Percentiles rank a stretch among this genome's conserved stretches.
Conservation (phyloP, 2,329 filamentous ascomycete species). For the Fusarium tanahbumbuense region DNA sequence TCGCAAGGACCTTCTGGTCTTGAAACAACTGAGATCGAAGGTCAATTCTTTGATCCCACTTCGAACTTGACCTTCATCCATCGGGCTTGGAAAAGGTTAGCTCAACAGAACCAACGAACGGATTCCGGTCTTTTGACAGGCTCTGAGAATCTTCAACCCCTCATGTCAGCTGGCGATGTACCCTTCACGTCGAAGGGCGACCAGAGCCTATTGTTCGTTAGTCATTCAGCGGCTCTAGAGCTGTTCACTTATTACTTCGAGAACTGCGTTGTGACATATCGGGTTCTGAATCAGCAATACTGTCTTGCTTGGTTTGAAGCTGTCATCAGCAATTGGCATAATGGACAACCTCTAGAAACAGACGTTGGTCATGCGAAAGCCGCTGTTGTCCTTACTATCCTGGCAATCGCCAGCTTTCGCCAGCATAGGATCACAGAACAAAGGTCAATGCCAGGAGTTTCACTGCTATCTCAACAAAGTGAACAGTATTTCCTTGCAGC, state of each 20-base stretch:
- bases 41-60: slow-evolving; percentile 64
- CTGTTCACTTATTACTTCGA: slow-evolving; percentile 68
- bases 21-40: slow-evolving; percentile 62
- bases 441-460: neutral
- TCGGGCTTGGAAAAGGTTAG: slow-evolving; percentile 62
- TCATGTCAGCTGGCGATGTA: slow-evolving; percentile 61
- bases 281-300: slow-evolving; percentile 66
- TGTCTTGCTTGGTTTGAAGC: slow-evolving; percentile 61
- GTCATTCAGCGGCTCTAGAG: slow-evolving; percentile 49
- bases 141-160: slow-evolving; percentile 53
- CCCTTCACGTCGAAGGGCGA: slow-evolving; percentile 54
- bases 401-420: slow-evolving; percentile 56
- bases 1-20: slow-evolving; percentile 56
- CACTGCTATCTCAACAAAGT: slow-evolving; percentile 35
- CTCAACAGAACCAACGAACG: slow-evolving; percentile 54
- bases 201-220: slow-evolving; percentile 52
- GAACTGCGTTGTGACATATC: slow-evolving; percentile 69
- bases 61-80: slow-evolving; percentile 66
- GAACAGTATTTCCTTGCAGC: slow-evolving; percentile 58
- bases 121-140: slow-evolving; percentile 31
- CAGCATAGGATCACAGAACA: slow-evolving; percentile 33
- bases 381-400: slow-evolving; percentile 60
- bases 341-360: slow-evolving; percentile 52
- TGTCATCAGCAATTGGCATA: slow-evolving; percentile 54
- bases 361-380: slow-evolving; percentile 58